Evolutionary conservation across 2,329 filamentous ascomycete genomes (phyloP), one percentile per base, ranked within the genome.

Genomic region (Colletotrichum sp.): DNA sequence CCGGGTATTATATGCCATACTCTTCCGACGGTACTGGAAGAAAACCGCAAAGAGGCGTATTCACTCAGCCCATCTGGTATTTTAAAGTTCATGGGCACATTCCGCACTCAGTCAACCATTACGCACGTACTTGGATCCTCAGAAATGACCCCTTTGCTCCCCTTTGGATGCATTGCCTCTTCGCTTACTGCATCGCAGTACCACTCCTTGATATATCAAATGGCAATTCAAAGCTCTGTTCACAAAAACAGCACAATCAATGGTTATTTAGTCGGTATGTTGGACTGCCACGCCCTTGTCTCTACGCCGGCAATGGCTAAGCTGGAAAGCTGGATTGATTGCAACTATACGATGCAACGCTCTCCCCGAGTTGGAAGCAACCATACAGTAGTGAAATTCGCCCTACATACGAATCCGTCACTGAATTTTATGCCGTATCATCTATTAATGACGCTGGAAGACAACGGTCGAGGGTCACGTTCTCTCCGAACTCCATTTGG

Each of bases 41-140:
- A 52, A 52, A 13, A 21, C 10, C 2, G 5, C 10, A 0, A 3
- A n/a, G 18, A 49, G 0, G 18, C 39, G n/a, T 2, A 13, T 49
- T 21, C 3, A 8, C 44, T 49, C 44, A 3, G 44, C 3, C n/a
- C 18, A 2, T 13, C 5, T n/a, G 18, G 9, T 21, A 10, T n/a
- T 12, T 9, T 2, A 3, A n/a, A 6, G 9, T 12, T 49, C 9
- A 0, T 49, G 3, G 2, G n/a, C 0, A 13, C 44, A 0, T 21
- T 49, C 2, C 18, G 2, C 44, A 49, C 10, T 49, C 3, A 44
- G 18, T 44, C 0, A 44, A n/a, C 1, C 9, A n/a, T 44, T 44
- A 0, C 18, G 4, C 3, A 44, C 9, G 1, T 44, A n/a, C 39
- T n/a, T 44, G 39, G 6, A 44, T 3, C 1, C 18, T n/a, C 39